Evolutionary conservation across 2,329 filamentous ascomycete genomes (phyloP), one percentile per base, ranked within the genome.

Genomic region (Trichoderma oligosporum): DNA sequence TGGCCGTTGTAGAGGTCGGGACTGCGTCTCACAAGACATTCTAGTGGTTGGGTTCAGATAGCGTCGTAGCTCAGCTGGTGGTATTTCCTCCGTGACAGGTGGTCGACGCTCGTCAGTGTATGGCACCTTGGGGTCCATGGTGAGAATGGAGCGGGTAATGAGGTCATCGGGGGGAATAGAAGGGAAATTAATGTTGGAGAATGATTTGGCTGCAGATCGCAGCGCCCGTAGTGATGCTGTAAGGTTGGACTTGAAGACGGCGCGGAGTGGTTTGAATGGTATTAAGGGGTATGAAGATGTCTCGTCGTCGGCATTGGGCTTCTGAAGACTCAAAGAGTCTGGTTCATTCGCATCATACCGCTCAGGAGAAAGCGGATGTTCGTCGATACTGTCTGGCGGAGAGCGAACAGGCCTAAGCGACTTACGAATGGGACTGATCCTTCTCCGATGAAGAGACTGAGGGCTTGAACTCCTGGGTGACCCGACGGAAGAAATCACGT

Each of bases 61-160:
- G 45, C 85, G 82, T 41, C 85, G 82, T 62, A 88, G 75, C 29
- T 82, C 84, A 57, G 85, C 82, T 36, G 83, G 86, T 9, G 85
- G 85, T 62, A 84, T 82, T 65, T 87, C 84, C 56, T 83, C 80
- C 4, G 84, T 74, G 1, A 80, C 76, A 4, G 83, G 83, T 4
- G 85, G 85, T 62, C 84, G 79, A 47, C 83, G 81, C 71, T 88
- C 85, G 63, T 88, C 85, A 6, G 84, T 83, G 66, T 84, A 88
- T 1, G 84, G 84, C 16, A 86, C 82, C 54, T 79, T 78, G 20
- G 84, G 82, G 64, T 87, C 83, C 60, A 87, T 84, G 20, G 84
- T 84, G 54, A 88, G 77, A 64, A 88, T 84, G 31, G 84, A 87
- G 60, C 85, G 77, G 7, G 84, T 86, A 22, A 88, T 75, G 56